Evolutionary conservation across 1,284 basidiomycete genomes (phyloP), one percentile per base, ranked within the genome.

Genomic region (Sanghuangporus weigelae): DNA sequence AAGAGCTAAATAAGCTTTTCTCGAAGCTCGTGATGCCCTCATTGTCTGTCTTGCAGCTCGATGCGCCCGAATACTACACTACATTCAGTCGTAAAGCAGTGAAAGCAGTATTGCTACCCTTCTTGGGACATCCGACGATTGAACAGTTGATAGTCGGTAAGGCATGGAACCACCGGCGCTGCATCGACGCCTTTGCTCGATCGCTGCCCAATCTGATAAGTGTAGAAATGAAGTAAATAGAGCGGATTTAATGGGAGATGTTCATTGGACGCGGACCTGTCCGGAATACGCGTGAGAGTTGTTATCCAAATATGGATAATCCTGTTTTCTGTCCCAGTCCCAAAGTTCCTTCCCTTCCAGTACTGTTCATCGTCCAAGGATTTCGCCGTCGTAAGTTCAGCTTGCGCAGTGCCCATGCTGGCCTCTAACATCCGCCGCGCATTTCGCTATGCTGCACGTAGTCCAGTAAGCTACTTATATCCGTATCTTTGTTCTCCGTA

Each of bases 361-460:
- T 11, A 21, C 58, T 49, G 42, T 48, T 60, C 44, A 46, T 26
- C 46, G 55, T 63, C 36, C 40, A 51, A 31, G 31, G 40, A 19
- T 16, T 31, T 49, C 46, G 57, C 49, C 49, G 46, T 65, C 39
- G 39, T 57, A 23, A 44, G 50, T 51, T 23, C 50, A 57, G 59
- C 59, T 54, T 54, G 59, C 54, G 55, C 59, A 58, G 60, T 31
- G 48, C 19, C 44, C 35, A 83, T 83, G 73, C 79, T 89, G 71
- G 80, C 81, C 67, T 73, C 74, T 67, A 79, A 79, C 74, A 79
- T 89, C 71, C 81, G 81, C 77, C 84, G 84, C 75, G 78, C 80
- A 65, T 76, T 89, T 69, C 84, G 84, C 72, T 78, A 75, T 70
- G 80, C 82, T 72, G 79, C 80, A 68, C 84, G 83, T 71, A 78